These are phyloP conservation scores for Xylariaceae sp. DNA, from an alignment of 2,329 filamentous ascomycete species.

Conservation along the genomic window DNA sequence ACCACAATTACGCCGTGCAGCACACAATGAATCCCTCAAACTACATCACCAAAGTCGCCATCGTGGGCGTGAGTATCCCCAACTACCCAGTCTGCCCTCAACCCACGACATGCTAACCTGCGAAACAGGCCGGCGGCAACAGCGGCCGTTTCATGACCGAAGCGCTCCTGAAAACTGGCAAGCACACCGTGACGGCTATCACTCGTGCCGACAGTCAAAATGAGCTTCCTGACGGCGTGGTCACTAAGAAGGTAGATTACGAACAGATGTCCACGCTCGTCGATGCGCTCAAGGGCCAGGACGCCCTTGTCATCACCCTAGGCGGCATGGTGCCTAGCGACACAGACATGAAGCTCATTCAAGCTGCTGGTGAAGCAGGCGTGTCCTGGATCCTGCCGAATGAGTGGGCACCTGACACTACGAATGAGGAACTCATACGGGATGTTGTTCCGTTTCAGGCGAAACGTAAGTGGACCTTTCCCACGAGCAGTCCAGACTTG, in stretches of 20 bases:
- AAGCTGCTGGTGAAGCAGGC: conserved; percentile 49
- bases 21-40: neutral
- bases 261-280: conserved; percentile 36
- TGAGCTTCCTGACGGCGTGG: conserved; percentile 39
- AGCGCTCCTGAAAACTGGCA: conserved; percentile 39
- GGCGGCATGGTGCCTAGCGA: conserved; percentile 35
- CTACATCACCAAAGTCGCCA: conserved; percentile 5
- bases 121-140: conserved; percentile 33
- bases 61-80: conserved; percentile 27
- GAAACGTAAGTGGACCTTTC: too few relatives aligned
- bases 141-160: conserved; percentile 33
- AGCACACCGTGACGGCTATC: conserved; percentile 46
- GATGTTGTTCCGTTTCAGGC: too few relatives aligned
- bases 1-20: too few relatives aligned
- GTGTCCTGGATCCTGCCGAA: conserved; percentile 54
- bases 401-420: conserved; percentile 34
- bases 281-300: conserved; percentile 46
- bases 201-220: conserved; percentile 37
- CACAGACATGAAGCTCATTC: conserved; percentile 44
- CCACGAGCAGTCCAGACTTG: too few relatives aligned
- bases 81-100: too few relatives aligned
- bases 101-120: neutral
- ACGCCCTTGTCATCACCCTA: conserved; percentile 52
- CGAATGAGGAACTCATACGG: conserved; percentile 28
- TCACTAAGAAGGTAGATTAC: conserved; percentile 37